These are phyloP conservation scores for Aegle marmelos DNA, from an alignment of 345 rosid species.

Conservation along the genomic window DNA sequence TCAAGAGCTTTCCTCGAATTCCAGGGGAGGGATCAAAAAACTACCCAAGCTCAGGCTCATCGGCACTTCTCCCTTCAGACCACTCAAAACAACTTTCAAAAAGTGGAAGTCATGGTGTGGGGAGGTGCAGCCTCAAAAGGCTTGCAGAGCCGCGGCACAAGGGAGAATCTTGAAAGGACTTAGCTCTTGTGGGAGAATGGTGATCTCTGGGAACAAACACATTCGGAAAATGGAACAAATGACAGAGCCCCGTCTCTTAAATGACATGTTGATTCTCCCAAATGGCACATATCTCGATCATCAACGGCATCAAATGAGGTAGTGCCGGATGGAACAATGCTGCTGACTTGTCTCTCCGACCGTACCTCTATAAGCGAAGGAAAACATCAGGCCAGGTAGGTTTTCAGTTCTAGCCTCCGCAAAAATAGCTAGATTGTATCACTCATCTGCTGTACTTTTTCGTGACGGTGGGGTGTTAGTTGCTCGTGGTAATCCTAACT, in stretches of 20 bases:
- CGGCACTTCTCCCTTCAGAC: constrained; percentile 42
- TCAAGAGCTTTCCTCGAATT: constrained; percentile 42
- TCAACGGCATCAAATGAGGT: constrained; percentile 57
- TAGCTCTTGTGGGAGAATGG: constrained; percentile 39
- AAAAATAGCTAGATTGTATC: constrained; percentile 49
- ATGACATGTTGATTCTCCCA: constrained; percentile 58
- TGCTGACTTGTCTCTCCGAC: constrained; percentile 21
- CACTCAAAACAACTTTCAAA: constrained; percentile 14
- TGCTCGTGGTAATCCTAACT: constrained; percentile 57
- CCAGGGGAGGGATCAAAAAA: constrained; percentile 50
- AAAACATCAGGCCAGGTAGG: constrained; percentile 31
- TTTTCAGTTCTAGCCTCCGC: constrained; percentile 37
- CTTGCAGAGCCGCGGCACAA: constrained; percentile 19
- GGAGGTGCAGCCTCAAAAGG: constrained; percentile 55
- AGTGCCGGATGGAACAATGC: constrained; percentile 32
- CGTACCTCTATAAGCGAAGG: constrained; percentile 34
- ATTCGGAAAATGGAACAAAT: constrained; percentile 52
- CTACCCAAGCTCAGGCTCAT: constrained; percentile 58
- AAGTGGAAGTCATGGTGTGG: constrained; percentile 47
- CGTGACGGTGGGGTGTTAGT: constrained; percentile 52
- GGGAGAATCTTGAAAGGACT: constrained; percentile 27
- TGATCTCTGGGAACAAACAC: constrained; percentile 30
- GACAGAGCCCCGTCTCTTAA: constrained; percentile 53
- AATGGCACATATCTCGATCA: constrained; percentile 42
- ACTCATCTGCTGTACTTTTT: constrained; percentile 49